phyloP scores from a whole-genome alignment of 2,329 filamentous ascomycete genomes.

The Colletotrichum liriopes region DNA sequence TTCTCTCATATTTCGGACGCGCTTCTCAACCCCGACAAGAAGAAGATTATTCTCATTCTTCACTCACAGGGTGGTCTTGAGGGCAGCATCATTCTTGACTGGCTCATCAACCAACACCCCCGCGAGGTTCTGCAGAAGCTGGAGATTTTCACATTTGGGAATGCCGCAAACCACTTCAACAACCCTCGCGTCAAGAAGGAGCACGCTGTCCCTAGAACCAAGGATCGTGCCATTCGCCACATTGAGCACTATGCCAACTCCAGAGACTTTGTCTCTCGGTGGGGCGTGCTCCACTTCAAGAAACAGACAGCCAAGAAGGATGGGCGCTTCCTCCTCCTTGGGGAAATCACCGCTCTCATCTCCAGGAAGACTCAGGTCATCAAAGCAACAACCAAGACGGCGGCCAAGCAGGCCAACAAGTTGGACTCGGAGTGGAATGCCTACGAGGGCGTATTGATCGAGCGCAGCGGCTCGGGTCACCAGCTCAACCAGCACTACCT shows the following conservation, averaged over 20 bases:
- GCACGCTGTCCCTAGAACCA: constrained; percentile 44
- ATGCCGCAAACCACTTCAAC: constrained; percentile 86
- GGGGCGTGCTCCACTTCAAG: constrained; percentile 80
- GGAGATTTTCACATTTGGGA: constrained; percentile 85
- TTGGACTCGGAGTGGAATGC: constrained; percentile 46
- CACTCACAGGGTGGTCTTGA: constrained; percentile 86
- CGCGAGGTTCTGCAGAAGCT: constrained; percentile 77
- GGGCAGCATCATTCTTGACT: constrained; percentile 80
- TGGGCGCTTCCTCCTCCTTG: constrained; percentile 4
- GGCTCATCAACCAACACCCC: constrained; percentile 80
- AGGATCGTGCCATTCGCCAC: constrained; percentile 73
- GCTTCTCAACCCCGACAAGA: constrained; percentile 73
- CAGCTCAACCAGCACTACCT: constrained; percentile 75
- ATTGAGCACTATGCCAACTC: constrained; percentile 87
- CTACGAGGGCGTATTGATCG: constrained; percentile 71
- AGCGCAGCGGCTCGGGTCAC: constrained; percentile 69
- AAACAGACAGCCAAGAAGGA: constrained; percentile 1
- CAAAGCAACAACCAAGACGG: neutral
- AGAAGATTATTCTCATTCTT: constrained; percentile 81
- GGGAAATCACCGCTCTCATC: constrained; percentile 1
- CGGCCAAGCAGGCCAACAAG: constrained; percentile 11
- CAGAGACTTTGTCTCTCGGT: constrained; percentile 81
- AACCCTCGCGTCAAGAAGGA: constrained; percentile 68
- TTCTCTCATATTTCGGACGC: constrained; percentile 74
- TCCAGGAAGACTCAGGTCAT: neutral